A percentile compares a stretch with the other conserved stretches of the same genome.
phyloP scores from a whole-genome alignment of 352 stramenopile genomes.

The Phytophthora fragariae region DNA sequence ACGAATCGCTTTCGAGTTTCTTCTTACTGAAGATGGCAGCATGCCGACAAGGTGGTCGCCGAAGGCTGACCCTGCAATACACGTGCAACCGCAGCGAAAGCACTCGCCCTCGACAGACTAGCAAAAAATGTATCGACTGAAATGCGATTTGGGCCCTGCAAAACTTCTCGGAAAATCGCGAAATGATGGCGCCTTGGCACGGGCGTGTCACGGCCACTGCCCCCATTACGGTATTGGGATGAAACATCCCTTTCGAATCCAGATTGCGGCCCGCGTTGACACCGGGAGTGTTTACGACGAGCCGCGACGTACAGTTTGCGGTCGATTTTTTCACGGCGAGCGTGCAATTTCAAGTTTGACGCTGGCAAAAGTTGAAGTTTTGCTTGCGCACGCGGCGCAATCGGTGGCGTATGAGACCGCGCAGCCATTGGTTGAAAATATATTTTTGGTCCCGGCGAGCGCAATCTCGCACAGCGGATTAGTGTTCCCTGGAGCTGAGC shows the following conservation, averaged over 20 bases:
- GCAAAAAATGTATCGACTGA: neutral
- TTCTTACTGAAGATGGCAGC: no score
- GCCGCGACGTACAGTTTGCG: neutral
- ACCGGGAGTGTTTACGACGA: neutral
- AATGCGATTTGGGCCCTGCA: neutral
- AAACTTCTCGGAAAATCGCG: no score
- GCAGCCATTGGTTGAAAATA: slow-evolving; percentile 20
- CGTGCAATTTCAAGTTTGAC: slow-evolving; percentile 26
- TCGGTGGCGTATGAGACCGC: slow-evolving; percentile 19
- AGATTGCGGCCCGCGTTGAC: neutral
- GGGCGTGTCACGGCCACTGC: no score
- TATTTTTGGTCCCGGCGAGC: neutral
- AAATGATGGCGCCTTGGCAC: neutral
- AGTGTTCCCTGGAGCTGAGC: no score
- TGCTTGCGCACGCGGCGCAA: slow-evolving; percentile 17
- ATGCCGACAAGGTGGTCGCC: no score
- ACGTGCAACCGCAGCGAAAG: no score
- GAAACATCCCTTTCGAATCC: neutral
- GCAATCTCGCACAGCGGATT: slow-evolving; percentile 2
- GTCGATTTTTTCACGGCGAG: neutral
- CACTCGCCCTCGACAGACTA: neutral
- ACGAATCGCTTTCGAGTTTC: no score
- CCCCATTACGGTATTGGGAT: no score
- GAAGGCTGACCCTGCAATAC: no score
- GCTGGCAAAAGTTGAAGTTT: slow-evolving; percentile 27